Evolutionary conservation across 306 rosid species (phyloP), one percentile per base, ranked within the genome.

Genomic region (Carpinus viminea): DNA sequence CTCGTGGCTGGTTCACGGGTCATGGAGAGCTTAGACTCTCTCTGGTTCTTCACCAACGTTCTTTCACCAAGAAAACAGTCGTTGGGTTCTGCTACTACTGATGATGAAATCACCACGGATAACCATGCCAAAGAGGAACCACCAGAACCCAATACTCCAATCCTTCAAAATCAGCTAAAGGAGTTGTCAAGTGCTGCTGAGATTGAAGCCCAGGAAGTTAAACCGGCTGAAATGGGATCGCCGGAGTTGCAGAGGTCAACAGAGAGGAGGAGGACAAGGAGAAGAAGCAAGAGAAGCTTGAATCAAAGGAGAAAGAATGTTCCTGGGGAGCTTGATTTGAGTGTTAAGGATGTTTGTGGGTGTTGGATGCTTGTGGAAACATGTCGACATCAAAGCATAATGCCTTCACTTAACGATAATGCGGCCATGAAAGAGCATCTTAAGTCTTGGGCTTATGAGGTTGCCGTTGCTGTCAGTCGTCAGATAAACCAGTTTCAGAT

Each of bases 381-480:
- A 51, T 66, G 74, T 36, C 50, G 16, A 72, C 21, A 38, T 65
- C 52, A 73, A 76, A 75, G 28, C 76, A 72, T 60, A 52, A 47
- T 87, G 88, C 88, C 86, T 82, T 79, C 91, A 3, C 28, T 87
- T 15, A 78, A 80, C 16, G 93, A 90, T 71, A 84, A 79, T 28
- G 81, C 56, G 31, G 92, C 93, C 11, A 92, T 92, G 96, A 92
- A 92, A 74, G 79, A 86, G 72, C 92, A 89, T 78, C 89, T 92
- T 73, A 92, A 76, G 88, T 79, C 87, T 28, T 89, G 97, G 97
- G 97, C 96, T 74, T 75, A 78, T 76, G 93, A 92, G 17, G 92
- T 92, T 74, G 96, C 93, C 28, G 87, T 86, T 79, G 70, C 77
- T 82, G 86, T 92, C 26, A 24, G 26, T 24, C 26, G 26, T 24